Conservation (phyloP, 2,329 filamentous ascomycete species). For the Colletotrichum agaves region DNA sequence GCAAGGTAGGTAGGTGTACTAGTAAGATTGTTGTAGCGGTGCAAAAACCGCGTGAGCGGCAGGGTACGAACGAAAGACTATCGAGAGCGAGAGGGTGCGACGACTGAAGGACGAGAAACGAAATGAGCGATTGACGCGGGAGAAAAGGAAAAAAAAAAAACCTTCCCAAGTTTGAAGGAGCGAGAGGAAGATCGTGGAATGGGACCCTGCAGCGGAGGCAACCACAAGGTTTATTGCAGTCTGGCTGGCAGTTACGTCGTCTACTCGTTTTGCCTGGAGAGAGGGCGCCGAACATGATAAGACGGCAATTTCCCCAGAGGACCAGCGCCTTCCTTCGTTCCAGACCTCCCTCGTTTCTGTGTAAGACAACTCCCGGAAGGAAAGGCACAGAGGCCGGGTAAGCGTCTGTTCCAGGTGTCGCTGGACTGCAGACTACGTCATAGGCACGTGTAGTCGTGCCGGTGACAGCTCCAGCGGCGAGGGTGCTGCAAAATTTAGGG, state of each 20-base stretch:
- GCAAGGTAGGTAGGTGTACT: neutral
- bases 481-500: too few species aligned
- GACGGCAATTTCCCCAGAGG: conserved; percentile 30
- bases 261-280: neutral
- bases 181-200: conserved; percentile 14
- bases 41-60: neutral
- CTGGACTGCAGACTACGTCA: conserved; percentile 33
- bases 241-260: neutral
- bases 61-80: neutral
- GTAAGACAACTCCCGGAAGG: conserved; percentile 20
- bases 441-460: too few species aligned
- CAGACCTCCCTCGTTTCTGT: conserved; percentile 20
- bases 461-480: too few species aligned
- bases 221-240: conserved; percentile 31
- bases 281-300: conserved; percentile 21
- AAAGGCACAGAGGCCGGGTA: neutral
- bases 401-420: conserved; percentile 25
- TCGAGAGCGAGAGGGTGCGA: neutral
- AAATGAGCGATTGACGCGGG: neutral
- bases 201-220: conserved; percentile 12
- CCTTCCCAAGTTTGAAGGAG: conserved; percentile 1
- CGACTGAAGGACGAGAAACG: neutral
- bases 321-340: conserved; percentile 4
- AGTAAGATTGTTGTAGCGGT: neutral
- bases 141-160: neutral